Conservation (phyloP, 805 yeast species). For the Ogataea minuta region DNA sequence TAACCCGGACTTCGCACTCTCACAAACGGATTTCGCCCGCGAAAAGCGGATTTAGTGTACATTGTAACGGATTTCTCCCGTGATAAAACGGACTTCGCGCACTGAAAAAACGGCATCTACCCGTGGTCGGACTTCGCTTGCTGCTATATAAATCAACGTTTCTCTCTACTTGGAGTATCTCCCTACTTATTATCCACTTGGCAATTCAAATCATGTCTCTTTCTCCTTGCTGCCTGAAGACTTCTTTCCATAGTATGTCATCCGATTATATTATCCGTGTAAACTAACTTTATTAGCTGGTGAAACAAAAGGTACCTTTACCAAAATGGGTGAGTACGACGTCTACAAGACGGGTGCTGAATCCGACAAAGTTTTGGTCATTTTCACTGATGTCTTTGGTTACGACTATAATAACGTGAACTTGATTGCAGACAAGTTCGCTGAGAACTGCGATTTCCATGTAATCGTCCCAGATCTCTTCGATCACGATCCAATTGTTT, state of each 20-base stretch:
- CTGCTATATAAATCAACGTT: no score
- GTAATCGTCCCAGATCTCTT: slow-evolving; percentile 79
- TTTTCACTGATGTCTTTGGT: slow-evolving; percentile 73
- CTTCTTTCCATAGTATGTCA: slow-evolving; percentile 30
- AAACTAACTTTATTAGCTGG: slow-evolving; percentile 20
- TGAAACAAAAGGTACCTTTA: slow-evolving; percentile 44
- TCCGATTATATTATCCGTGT: slow-evolving; percentile 26
- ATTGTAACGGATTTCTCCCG: no score
- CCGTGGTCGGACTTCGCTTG: no score
- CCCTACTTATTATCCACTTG: no score
- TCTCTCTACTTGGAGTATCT: no score
- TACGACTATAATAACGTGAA: slow-evolving; percentile 52
- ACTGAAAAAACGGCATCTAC: no score
- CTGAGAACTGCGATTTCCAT: slow-evolving; percentile 53
- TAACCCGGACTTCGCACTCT: no score
- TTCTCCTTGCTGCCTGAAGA: slow-evolving; percentile 9
- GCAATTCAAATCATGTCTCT: slow-evolving; percentile 9
- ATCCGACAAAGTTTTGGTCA: slow-evolving; percentile 51
- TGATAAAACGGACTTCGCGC: no score
- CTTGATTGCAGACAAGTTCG: slow-evolving; percentile 66
- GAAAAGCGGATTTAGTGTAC: no score
- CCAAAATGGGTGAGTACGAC: slow-evolving; percentile 41
- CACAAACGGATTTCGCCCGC: no score
- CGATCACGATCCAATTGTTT: slow-evolving; percentile 48
- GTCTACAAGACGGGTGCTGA: slow-evolving; percentile 50